A percentile compares a stretch with the other conserved stretches of the same genome.
These are phyloP conservation scores for Candida vartiovaarae DNA, from an alignment of 805 yeast genomes.

Conservation along the genomic window DNA sequence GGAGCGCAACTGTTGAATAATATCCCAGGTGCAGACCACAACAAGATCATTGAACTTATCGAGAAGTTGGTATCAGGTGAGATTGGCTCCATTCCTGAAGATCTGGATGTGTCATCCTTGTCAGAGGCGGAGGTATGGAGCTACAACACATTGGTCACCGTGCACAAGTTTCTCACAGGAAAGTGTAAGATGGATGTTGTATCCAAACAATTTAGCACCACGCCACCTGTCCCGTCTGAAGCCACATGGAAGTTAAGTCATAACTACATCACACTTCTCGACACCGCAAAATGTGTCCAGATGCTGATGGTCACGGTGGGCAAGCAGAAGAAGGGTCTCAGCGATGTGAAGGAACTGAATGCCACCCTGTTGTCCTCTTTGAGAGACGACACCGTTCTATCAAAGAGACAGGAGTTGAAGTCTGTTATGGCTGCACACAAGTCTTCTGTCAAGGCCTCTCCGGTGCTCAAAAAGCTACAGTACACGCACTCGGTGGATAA, in stretches of 20 bases:
- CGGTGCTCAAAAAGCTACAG: constrained; percentile 9
- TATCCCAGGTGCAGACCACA: constrained; percentile 8
- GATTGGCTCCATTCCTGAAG: neutral
- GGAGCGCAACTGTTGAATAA: constrained; percentile 7
- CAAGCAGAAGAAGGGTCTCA: constrained; percentile 1
- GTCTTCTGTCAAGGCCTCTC: neutral
- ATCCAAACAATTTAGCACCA: constrained; percentile 1
- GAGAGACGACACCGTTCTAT: constrained; percentile 15
- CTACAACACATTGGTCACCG: constrained; percentile 6
- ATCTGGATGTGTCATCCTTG: constrained; percentile 6
- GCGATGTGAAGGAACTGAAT: constrained; percentile 16
- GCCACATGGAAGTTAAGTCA: constrained; percentile 18
- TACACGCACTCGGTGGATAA: constrained; percentile 7
- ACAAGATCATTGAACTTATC: constrained; percentile 7
- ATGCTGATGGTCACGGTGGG: constrained; percentile 4
- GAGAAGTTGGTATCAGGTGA: constrained; percentile 14
- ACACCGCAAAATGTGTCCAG: constrained; percentile 17
- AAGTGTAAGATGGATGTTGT: neutral
- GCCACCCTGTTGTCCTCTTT: constrained; percentile 6
- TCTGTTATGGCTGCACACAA: neutral
- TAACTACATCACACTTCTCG: constrained; percentile 10
- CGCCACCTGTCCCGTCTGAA: constrained; percentile 11
- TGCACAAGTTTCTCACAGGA: constrained; percentile 7
- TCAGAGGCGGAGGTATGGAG: constrained; percentile 20
- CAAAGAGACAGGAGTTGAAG: constrained; percentile 4